A percentile compares a stretch with the other conserved stretches of the same genome.
These are phyloP conservation scores for Wolfiporia cocos DNA, from an alignment of 1,284 basidiomycete genomes.

Conservation along the genomic window DNA sequence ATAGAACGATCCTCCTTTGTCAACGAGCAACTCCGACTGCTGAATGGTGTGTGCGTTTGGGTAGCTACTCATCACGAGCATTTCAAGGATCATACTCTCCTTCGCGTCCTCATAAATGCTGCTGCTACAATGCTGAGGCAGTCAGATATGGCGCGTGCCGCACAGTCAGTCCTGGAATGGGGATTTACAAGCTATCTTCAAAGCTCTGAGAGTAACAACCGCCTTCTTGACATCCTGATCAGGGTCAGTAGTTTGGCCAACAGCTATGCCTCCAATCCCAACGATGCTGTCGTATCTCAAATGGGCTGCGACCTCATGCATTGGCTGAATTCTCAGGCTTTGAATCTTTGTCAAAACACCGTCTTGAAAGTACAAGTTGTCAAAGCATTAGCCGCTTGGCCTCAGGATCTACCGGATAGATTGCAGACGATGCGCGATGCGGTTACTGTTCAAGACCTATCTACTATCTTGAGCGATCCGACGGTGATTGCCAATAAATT, in stretches of 20 bases:
- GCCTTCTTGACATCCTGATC: slow-evolving; percentile 60
- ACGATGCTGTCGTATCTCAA: slow-evolving; percentile 23
- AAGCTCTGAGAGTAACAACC: slow-evolving; percentile 34
- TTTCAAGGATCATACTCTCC: slow-evolving; percentile 52
- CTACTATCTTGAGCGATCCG: slow-evolving; percentile 46
- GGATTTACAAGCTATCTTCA: slow-evolving; percentile 48
- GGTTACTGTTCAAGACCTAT: slow-evolving; percentile 41
- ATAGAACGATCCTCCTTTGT: slow-evolving; percentile 71
- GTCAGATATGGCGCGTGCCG: slow-evolving; percentile 59
- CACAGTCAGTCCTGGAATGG: slow-evolving; percentile 78
- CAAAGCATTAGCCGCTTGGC: slow-evolving; percentile 68
- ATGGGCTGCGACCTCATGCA: slow-evolving; percentile 42
- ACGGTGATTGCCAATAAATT: slow-evolving; percentile 67
- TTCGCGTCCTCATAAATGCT: slow-evolving; percentile 66
- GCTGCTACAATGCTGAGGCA: slow-evolving; percentile 62
- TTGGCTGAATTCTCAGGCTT: slow-evolving; percentile 60
- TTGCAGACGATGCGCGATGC: slow-evolving; percentile 39
- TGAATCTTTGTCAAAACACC: slow-evolving; percentile 33
- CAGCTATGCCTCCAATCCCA: slow-evolving; percentile 35
- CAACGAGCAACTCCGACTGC: slow-evolving; percentile 78
- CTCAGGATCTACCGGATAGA: slow-evolving; percentile 44
- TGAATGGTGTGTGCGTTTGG: slow-evolving; percentile 73
- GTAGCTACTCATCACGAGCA: slow-evolving; percentile 51
- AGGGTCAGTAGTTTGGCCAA: slow-evolving; percentile 56
- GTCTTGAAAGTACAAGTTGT: slow-evolving; percentile 38